A percentile compares a stretch with the other conserved stretches of the same genome.
These are phyloP conservation scores for Heterobasidion annosum DNA, from an alignment of 1,284 basidiomycete genomes.

Conservation along the genomic window DNA sequence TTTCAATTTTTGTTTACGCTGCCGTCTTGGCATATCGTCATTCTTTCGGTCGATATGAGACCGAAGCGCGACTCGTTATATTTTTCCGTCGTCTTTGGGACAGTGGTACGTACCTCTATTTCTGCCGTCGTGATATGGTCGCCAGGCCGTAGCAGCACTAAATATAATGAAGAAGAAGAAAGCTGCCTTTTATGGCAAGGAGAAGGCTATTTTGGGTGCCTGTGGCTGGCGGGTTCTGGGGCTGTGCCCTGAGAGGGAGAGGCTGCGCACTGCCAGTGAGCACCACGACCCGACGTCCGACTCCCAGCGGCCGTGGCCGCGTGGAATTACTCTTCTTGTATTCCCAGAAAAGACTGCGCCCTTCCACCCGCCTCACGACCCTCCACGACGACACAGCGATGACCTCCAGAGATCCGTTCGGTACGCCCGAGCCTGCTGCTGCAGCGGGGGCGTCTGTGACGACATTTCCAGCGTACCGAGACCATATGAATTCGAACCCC, in stretches of 20 bases:
- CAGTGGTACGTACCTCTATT: too few relatives aligned
- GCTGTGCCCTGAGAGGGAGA: too few relatives aligned
- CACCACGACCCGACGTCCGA: too few relatives aligned
- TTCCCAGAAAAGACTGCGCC: too few relatives aligned
- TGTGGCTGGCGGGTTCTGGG: not conserved
- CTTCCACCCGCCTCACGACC: not conserved
- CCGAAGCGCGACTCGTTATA: too few relatives aligned
- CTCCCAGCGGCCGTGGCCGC: too few relatives aligned
- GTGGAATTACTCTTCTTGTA: too few relatives aligned
- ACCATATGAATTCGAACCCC: slow-evolving; percentile 5
- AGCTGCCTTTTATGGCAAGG: not conserved
- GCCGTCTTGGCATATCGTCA: not conserved
- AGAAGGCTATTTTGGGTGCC: not conserved
- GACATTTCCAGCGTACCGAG: not conserved
- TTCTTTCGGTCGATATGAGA: not conserved
- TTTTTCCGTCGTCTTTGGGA: too few relatives aligned
- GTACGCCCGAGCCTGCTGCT: slow-evolving; percentile 6
- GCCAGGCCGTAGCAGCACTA: not conserved
- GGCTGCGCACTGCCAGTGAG: too few relatives aligned
- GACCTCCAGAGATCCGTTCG: slow-evolving; percentile 7
- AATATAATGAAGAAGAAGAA: not conserved
- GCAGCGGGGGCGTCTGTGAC: not conserved
- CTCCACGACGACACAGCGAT: not conserved
- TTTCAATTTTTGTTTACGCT: not conserved
- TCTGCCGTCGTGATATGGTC: too few relatives aligned